Percentiles rank a stretch among this genome's conserved stretches.
These are phyloP conservation scores for Penicillium daleae DNA, from an alignment of 495 filamentous ascomycete species.

Conservation along the genomic window DNA sequence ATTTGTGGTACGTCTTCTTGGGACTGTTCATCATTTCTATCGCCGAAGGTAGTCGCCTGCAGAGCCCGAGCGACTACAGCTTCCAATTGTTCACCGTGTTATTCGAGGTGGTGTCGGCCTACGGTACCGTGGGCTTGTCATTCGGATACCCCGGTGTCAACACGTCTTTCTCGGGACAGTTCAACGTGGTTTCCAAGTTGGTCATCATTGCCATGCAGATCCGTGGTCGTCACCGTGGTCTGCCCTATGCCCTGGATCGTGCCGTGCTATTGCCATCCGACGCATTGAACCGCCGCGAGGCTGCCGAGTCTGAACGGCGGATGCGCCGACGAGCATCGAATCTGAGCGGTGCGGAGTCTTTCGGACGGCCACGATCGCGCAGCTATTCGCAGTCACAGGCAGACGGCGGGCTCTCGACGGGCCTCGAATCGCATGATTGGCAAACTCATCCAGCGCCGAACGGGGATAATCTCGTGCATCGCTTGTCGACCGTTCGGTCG, in stretches of 20 bases:
- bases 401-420: slow-evolving; percentile 34
- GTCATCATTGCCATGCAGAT: slow-evolving; percentile 94
- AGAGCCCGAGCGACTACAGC: slow-evolving; percentile 55
- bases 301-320: slow-evolving; percentile 58
- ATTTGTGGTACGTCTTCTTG: slow-evolving; percentile 92
- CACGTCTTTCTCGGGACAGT: slow-evolving; percentile 78
- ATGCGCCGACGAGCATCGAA: slow-evolving; percentile 59
- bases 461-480: slow-evolving; percentile 31
- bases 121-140: slow-evolving; percentile 91
- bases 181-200: slow-evolving; percentile 80
- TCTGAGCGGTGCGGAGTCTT: slow-evolving; percentile 45
- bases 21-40: slow-evolving; percentile 88
- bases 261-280: slow-evolving; percentile 86
- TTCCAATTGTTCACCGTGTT: slow-evolving; percentile 83
- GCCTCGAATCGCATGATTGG: slow-evolving; percentile 35
- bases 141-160: slow-evolving; percentile 78
- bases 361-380: slow-evolving; percentile 33
- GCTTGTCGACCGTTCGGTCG: slow-evolving; percentile 38
- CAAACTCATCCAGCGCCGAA: slow-evolving; percentile 18
- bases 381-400: slow-evolving; percentile 27
- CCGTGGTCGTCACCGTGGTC: slow-evolving; percentile 86
- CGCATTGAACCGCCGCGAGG: slow-evolving; percentile 70
- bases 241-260: slow-evolving; percentile 89
- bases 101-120: slow-evolving; percentile 90
- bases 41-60: slow-evolving; percentile 69